Evolutionary conservation across 352 stramenopile genomes (phyloP), one percentile per base, ranked within the genome.

Genomic region (Pythium pyrilobum): DNA sequence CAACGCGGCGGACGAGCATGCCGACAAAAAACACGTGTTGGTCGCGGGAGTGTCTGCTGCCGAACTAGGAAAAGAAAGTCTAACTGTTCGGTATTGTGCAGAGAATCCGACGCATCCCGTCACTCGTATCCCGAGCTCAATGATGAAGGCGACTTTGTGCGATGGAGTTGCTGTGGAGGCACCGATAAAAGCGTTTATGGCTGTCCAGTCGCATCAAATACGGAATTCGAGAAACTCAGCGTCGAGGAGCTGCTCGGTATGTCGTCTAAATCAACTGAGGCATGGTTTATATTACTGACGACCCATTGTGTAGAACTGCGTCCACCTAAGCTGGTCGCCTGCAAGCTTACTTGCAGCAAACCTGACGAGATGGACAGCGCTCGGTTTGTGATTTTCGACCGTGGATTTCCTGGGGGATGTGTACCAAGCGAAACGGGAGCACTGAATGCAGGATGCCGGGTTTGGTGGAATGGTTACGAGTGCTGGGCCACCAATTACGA

Each of bases 131-230:
- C 75, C 1, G 75, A 85, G 42, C 50, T 88, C 1, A 76, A 85
- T 40, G 73, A 88, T 15, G 45, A 60, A 1, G 74, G 77, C 1
- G 71, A 74, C 16, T 88, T 88, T 53, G 63, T 86, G 4, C 62
- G 77, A 0, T 88, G 75, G 77, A 65, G 69, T 8, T 86, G 77
- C 49, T 88, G 77, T 21, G 77, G 75, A 11, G 79, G 67, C 53
- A 82, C 67, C 0, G 62, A 81, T 25, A 63, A 63, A 4, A 84
- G 52, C 28, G 63, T 88, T 7, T 85, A 74, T 27, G 77, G 77
- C 7, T 88, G 77, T n/a, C 71, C 68, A 3, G 59, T 70, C 13
- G 45, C 58, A 3, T 57, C 51, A 10, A 25, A 41, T 11, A 40
- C 41, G 20, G 38, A 56, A 16, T n/a, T 16, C 4, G 44, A 48